Base-by-base conservation (phyloP, 2,329 filamentous ascomycete genomes). In the Neofusicoccum parvum region DNA sequence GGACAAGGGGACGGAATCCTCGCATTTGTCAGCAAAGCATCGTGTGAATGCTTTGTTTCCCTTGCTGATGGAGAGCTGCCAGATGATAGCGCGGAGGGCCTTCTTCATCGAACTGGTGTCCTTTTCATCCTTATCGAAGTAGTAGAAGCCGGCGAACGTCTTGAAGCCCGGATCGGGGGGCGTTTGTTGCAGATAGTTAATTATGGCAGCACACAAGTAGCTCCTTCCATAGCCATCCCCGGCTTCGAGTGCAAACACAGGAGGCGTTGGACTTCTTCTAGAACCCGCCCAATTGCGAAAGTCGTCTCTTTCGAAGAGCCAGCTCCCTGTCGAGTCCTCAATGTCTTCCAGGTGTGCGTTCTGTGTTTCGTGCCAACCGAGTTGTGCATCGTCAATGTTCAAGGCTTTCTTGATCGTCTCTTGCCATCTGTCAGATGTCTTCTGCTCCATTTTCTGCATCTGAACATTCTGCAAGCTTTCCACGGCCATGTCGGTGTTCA, bases 141-240 rank as follows among this genome's bases (percentile, higher is more conserved):
- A 58, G 23, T 58, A 58, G 23, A 32, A 58, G 20, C 39, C 54
- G 23, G 45, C 54, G 5, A 27, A 23, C 9, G 36, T 56, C 37
- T 41, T 56, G n/a, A 36, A 23, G 11, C 10, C n/a, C 11, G 51
- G 36, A 27, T 56, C 36, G 9, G 12, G 12, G 3, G 51, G 39
- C 23, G 5, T 43, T 15, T 45, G 37, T 17, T 58, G 41, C 23
- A 58, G 36, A 17, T 58, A 39, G 10, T 46, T 34, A 20, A 58
- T 34, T 20, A 58, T 23, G 27, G 54, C 54, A 17, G 54, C 54
- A 20, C 54, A 58, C 23, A 58, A 9, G n/a, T 58, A 58, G 20
- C 37, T 41, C 12, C 54, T 45, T 17, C 54, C 54, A 9, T 58
- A 58, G 7, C 54, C 54, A 14, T 58, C 54, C 6, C 27, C 39